Conservation (phyloP, 495 filamentous ascomycete species). For the Sporormia fimetaria region DNA sequence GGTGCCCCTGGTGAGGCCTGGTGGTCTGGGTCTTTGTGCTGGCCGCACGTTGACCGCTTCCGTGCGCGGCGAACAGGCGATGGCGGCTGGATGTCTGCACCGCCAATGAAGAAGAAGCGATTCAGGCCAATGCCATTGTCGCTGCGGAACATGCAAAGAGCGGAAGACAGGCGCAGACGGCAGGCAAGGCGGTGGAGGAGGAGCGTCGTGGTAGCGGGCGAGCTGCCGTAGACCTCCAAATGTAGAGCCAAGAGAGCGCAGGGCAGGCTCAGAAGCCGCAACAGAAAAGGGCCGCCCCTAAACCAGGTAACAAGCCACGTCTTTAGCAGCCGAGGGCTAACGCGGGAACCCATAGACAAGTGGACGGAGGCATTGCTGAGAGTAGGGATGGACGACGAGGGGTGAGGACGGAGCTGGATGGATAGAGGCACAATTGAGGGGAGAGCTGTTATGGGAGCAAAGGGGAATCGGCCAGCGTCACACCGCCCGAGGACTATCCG, state of each 20-base stretch:
- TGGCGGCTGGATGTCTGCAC: slow-evolving; percentile 5
- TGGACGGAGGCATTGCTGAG: slow-evolving; percentile 18
- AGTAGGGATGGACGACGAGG: background rate
- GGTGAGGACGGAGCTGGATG: background rate
- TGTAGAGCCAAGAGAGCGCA: slow-evolving; percentile 18
- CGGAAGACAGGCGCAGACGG: slow-evolving; percentile 10
- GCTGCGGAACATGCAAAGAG: slow-evolving; percentile 1
- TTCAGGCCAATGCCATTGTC: slow-evolving; percentile 14
- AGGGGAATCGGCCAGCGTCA: no score
- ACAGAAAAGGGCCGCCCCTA: slow-evolving; percentile 10
- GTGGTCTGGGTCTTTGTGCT: slow-evolving; percentile 11
- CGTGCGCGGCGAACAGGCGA: slow-evolving; percentile 6
- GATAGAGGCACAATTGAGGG: background rate
- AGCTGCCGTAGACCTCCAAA: slow-evolving; percentile 22
- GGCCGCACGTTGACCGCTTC: slow-evolving; percentile 19
- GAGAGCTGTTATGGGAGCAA: no score
- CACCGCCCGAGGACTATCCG: no score
- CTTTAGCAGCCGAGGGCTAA: slow-evolving; percentile 16
- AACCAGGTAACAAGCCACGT: slow-evolving; percentile 18
- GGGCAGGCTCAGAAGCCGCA: slow-evolving; percentile 16
- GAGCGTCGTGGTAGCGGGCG: slow-evolving; percentile 12
- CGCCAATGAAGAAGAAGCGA: slow-evolving; percentile 8
- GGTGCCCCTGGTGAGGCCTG: slow-evolving; percentile 15
- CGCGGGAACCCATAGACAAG: slow-evolving; percentile 22
- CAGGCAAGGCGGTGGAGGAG: slow-evolving; percentile 24